Evolutionary conservation across 2,329 filamentous ascomycete genomes (phyloP), one percentile per base, ranked within the genome.

Genomic region (Venturia asperata): DNA sequence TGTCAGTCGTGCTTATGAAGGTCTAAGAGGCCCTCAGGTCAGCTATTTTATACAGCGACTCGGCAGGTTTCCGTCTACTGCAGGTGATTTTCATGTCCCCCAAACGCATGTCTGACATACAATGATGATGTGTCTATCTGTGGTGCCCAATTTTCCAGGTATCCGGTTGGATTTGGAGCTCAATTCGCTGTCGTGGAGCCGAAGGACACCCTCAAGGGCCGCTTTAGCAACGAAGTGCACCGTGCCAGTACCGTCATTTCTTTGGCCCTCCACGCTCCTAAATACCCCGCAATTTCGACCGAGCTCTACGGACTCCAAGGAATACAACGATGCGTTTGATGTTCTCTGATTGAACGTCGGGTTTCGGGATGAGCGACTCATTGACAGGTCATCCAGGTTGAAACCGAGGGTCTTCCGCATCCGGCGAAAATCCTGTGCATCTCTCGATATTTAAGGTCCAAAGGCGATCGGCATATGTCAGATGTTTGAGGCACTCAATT

Each of bases 241-340:
- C 24, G 27, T 55, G 49, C 24, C 49, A 55, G 49, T 34, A 34
- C 24, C 30, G 49, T 55, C 49, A 34, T 55, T 30, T 34, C 49
- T 55, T 10, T 30, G 49, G 21, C 49, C 24, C 49, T 30, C 49
- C 49, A 52, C 47, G 11, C 47, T 24, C 21, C 47, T 27, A 7
- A 27, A 5, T 55, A 55, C 49, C 49, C 49, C 49, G 49, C 49
- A 55, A 55, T 15, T 41, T 68, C 3, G 73, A 75, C 34, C 66
- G 65, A 66, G n/a, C 13, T 27, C 24, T 55, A 55, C 5, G 24
- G 49, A 30, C 17, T 34, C 4, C 49, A 15, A 15, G 15, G 49
- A 15, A 34, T 21, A 21, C 24, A 55, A 15, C 47, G 27, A 15
- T 55, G 49, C 5, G 24, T 34, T 34, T 34, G 49, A 55, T 34